Evolutionary conservation across 768 basidiomycete genomes (phyloP).

Genomic region (Rhizopogon salebrosus): DNA sequence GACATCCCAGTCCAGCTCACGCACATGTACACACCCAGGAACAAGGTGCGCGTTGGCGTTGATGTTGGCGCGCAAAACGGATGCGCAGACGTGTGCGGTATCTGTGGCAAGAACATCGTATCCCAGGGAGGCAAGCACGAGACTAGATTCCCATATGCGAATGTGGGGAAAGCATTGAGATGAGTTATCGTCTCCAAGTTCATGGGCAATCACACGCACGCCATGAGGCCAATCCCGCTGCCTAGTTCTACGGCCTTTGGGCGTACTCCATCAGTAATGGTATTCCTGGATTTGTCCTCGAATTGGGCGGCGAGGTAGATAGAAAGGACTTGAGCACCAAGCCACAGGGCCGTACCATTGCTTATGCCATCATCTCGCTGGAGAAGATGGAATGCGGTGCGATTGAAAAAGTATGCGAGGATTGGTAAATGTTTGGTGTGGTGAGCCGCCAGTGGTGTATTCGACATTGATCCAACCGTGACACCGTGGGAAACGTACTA

Average conservation of each 20-base stretch:
- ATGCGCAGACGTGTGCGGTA: constrained; percentile 52
- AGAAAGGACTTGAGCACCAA: constrained; percentile 73
- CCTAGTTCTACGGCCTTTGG: constrained; percentile 69
- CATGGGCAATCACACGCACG: constrained; percentile 39
- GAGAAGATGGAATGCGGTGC: constrained; percentile 38
- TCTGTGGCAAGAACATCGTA: constrained; percentile 80
- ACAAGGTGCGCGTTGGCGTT: constrained; percentile 34
- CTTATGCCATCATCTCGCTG: constrained; percentile 59
- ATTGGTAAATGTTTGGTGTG: constrained; percentile 55
- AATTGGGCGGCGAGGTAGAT: constrained; percentile 47
- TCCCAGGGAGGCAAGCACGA: constrained; percentile 62
- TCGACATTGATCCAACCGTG: no score
- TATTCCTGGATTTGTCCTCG: constrained; percentile 26
- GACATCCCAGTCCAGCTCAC: constrained; percentile 69
- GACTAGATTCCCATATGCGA: constrained; percentile 29
- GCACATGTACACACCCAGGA: constrained; percentile 49
- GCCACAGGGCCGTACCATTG: constrained; percentile 84
- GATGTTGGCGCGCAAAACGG: constrained; percentile 64
- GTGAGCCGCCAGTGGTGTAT: constrained; percentile 50
- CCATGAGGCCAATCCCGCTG: constrained; percentile 74
- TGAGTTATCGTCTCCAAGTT: neutral
- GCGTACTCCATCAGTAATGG: constrained; percentile 9
- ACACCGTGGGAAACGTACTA: no score
- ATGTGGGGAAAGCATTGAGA: neutral
- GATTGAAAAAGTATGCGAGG: constrained; percentile 41